Base-by-base conservation (phyloP, 768 basidiomycete genomes). In the Leccinum incarnatum region DNA sequence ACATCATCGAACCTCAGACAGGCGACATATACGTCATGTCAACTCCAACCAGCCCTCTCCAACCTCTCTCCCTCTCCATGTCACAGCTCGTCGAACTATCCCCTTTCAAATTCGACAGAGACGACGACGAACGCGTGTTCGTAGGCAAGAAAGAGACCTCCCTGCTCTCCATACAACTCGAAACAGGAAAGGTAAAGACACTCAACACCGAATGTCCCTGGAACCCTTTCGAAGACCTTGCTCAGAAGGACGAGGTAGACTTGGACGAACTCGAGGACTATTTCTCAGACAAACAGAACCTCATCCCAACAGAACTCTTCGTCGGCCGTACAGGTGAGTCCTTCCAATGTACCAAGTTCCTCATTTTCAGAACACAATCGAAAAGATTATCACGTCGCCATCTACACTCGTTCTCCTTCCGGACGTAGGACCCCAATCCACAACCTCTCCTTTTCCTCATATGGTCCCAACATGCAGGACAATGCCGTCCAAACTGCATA, bases 1-100 rank as follows among this genome's bases (percentile, higher is more conserved):
- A 96, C 74, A 88, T 98, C 60, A 91, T 98, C 54, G 96, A 98
- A 68, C 96, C 96, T 0, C 91, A 95, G 77, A 88, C 91, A 5
- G 96, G 96, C 7, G 89, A 93, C 67, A 91, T 98, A 63, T 98
- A 91, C 72, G 85, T 97, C 59, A 87, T 93, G 76, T 75, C 85
- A 6, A 81, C 84, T 0, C 85, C 87, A 1, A 79, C 79, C 14
- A 82, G 81, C 52, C 84, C 88, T 2, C 80, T 98, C 45, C 88
- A 94, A 67, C 91, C 89, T 51, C 88, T 99, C 61, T 93, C 95
- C 1, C 83, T 97, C 62, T 87, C 94, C 52, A 93, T 98, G 84
- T 78, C 92, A 2, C 91, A 98, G 70, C 83, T 99, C 62, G 94
- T 98, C 67, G 91, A 96, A 63, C 77, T 92, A 72, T 94, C 84